These are phyloP conservation scores for Neonectria hederae DNA, from an alignment of 2,329 filamentous ascomycete species.

Conservation along the genomic window DNA sequence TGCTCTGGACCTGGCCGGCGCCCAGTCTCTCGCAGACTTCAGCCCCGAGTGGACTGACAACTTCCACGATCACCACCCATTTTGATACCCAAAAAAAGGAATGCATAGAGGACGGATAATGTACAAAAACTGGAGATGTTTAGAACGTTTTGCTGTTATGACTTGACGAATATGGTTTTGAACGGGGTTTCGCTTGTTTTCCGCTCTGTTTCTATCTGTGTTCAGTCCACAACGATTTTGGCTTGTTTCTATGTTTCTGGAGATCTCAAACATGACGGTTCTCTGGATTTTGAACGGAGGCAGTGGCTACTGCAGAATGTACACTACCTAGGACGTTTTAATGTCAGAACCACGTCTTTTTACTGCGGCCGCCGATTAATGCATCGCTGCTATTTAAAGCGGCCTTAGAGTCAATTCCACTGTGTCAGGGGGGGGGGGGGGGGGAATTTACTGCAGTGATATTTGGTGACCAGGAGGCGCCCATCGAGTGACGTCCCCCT, in stretches of 20 bases:
- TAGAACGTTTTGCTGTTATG: constrained; percentile 42
- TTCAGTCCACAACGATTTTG: background rate
- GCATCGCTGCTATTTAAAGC: background rate
- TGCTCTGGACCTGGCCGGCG: constrained; percentile 36
- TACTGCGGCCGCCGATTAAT: background rate
- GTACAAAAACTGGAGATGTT: constrained; percentile 40
- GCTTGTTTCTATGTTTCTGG: background rate
- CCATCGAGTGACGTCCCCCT: background rate
- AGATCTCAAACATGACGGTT: constrained; percentile 1
- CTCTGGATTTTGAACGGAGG: background rate
- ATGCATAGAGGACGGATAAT: constrained; percentile 37
- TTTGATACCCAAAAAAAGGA: constrained; percentile 44
- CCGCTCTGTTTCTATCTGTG: constrained; percentile 12
- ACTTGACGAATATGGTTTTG: constrained; percentile 43
- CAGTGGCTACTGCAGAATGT: constrained; percentile 6
- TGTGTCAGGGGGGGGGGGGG: background rate
- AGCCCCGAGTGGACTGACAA: constrained; percentile 45
- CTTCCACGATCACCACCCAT: constrained; percentile 43
- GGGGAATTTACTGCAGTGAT: no score
- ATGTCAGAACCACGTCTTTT: background rate
- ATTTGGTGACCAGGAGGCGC: background rate
- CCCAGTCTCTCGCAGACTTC: constrained; percentile 41
- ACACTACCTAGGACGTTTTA: constrained; percentile 8
- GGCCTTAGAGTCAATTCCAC: background rate
- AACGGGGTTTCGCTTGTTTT: constrained; percentile 17